Base-by-base conservation (phyloP, 208 protist species). In the Leishmania major region DNA sequence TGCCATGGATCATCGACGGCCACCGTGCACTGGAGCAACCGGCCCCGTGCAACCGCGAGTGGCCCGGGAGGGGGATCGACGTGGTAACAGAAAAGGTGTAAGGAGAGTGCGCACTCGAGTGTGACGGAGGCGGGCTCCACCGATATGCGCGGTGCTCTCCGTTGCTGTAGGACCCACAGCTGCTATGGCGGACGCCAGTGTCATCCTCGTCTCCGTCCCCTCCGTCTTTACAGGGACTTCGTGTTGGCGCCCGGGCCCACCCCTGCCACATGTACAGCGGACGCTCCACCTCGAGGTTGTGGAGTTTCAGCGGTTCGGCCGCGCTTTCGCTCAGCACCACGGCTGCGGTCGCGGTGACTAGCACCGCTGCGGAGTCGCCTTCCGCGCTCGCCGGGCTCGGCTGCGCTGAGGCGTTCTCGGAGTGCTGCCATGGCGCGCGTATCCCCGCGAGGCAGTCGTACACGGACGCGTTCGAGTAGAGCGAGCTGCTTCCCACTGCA, bases 41-140 rank as follows among this genome's bases (percentile, higher is more conserved):
- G 62, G 64, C 19, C 25, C 64, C 60, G 11, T 45, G 47, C 77
- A 71, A 17, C 19, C n/a, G 19, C 37, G 62, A 37, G 45, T 49
- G 60, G 25, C 43, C 47, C 11, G 47, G 31, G 31, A 64, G 62
- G n/a, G 43, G 77, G 37, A 64, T 47, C 2, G 77, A 70, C 13
- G 62, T 40, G 59, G 47, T 3, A 55, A 73, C 77, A 25, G 77
- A 80, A 66, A 80, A 80, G 77, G 43, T 49, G 45, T 25, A 57
- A 7, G 77, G 43, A 17, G 62, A 72, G 60, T 80, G 57, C 22
- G 40, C 55, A 51, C 51, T 13, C 37, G 75, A 69, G 35, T 31
- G 8, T 7, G 37, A 53, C 75, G 7, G 22, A 59, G n/a, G 17
- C 57, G 40, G 3, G 40, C 37, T 31, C 55, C 53, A 51, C 17